Evolutionary conservation across 495 filamentous ascomycete species (phyloP).

Genomic region (Penicillium pancosmium): DNA sequence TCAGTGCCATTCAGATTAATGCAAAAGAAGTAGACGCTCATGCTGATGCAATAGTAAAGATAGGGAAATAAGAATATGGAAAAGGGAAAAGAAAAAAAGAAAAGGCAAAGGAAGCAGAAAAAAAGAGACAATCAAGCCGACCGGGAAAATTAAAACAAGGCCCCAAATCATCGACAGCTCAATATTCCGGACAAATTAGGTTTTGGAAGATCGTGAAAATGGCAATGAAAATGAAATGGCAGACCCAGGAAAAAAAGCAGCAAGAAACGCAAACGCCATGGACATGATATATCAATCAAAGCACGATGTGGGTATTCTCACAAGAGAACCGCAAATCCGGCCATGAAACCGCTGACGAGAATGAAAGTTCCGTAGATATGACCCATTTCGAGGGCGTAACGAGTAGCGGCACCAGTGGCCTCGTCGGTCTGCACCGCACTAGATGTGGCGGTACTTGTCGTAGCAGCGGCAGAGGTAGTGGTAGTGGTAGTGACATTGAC

Average conservation of each 20-base stretch:
- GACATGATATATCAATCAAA: neutral
- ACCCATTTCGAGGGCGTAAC: conserved; percentile 52
- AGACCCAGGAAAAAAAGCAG: conserved; percentile 3
- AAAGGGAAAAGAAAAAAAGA: neutral
- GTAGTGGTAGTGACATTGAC: conserved; percentile 58
- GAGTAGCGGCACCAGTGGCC: conserved; percentile 23
- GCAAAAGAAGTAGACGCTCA: neutral
- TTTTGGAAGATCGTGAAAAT: conserved; percentile 1
- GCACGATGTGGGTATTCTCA: conserved; percentile 28
- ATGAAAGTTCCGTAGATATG: conserved; percentile 60
- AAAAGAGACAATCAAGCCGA: neutral
- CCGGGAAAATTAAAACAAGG: neutral
- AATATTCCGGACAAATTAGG: neutral
- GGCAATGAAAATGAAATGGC: neutral
- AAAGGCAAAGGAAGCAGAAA: neutral
- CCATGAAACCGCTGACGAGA: conserved; percentile 60
- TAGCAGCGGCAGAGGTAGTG: conserved; percentile 40
- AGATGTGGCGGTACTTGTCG: conserved; percentile 33
- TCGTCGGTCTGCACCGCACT: conserved; percentile 19
- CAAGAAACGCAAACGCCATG: neutral
- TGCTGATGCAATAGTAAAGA: neutral
- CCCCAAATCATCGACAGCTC: neutral
- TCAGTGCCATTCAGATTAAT: conserved; percentile 1
- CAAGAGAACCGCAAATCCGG: conserved; percentile 64
- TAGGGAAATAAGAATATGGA: conserved; percentile 4